phyloP scores from a whole-genome alignment of 228 moss, liverwort and hornwort genomes.

The Sphagnum fallax region DNA sequence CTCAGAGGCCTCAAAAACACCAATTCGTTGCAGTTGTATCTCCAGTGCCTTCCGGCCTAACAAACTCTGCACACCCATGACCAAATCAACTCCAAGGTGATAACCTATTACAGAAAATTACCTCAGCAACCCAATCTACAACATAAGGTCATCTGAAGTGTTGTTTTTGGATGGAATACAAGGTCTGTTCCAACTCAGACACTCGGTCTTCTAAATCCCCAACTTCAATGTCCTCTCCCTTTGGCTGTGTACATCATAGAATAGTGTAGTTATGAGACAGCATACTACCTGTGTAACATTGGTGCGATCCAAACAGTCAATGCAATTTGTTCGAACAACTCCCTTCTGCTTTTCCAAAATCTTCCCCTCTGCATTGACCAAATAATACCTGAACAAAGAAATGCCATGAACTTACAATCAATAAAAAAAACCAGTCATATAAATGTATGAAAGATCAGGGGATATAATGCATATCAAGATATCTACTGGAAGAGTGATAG shows the following conservation, averaged over 20 bases:
- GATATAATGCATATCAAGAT: slow-evolving; percentile 1
- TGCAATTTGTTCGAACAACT: slow-evolving; percentile 84
- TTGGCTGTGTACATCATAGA: too few relatives aligned
- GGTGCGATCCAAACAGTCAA: slow-evolving; percentile 98
- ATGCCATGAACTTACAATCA: background rate
- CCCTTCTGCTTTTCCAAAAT: slow-evolving; percentile 64
- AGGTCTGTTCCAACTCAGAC: too few relatives aligned
- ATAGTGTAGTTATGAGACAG: too few relatives aligned
- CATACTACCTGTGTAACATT: slow-evolving; percentile 83
- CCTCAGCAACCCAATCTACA: too few relatives aligned
- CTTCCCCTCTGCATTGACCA: slow-evolving; percentile 58
- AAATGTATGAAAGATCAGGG: background rate
- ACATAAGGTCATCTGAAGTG: too few relatives aligned
- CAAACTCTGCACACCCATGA: slow-evolving; percentile 52
- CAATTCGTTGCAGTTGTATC: slow-evolving; percentile 64
- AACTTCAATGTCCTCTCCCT: too few relatives aligned
- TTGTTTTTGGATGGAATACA: too few relatives aligned
- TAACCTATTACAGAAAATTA: too few relatives aligned
- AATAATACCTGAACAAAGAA: slow-evolving; percentile 43
- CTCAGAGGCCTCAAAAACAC: slow-evolving; percentile 54
- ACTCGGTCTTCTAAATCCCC: too few relatives aligned
- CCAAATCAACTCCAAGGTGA: background rate
- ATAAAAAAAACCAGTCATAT: background rate
- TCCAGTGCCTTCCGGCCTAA: slow-evolving; percentile 82
- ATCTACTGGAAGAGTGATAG: background rate